Evolutionary conservation across 1,139 yeast genomes (phyloP), one percentile per base, ranked within the genome.

Genomic region (Diutina neorugosa): DNA sequence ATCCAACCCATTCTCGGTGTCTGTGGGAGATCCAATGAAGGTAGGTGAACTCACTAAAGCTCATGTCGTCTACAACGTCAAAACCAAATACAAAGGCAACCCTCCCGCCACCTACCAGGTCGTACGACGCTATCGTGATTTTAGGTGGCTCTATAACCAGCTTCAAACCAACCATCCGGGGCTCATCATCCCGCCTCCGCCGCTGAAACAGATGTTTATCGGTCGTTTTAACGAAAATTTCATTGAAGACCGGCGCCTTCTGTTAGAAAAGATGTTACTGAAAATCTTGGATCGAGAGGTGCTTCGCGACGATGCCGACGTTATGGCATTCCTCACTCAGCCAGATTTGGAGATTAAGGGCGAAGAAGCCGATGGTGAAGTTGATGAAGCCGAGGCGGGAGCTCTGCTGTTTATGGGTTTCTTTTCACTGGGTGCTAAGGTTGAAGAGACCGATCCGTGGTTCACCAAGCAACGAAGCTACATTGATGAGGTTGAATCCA

Each of bases 101-200:
- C 58, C 63, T 1, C 66, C 72, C 37, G 20, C 58, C 9, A 61
- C 69, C 19, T 60, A 63, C 8, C 66, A 68, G 2, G 96, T 88
- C 0, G 76, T 86, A 4, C 74, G 96, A 62, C 76, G 96, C 58
- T 89, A 89, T 65, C 79, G 82, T 56, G 96, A 89, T 64, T 89
- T 89, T 67, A 72, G 78, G 73, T 74, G 98, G 98, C 75, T 93
- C 27, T 91, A 89, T 66, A 89, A 89, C 60, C 96, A 93, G 61
- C 72, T 93, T 40, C 89, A 87, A 62, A 80, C 80, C 58, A 88
- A 85, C 61, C 90, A 93, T 63, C 96, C 96, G 34, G 98, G 98
- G 0, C 74, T 79, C 55, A 85, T 94, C 46, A 84, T 94, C 27
- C 98, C 98, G 0, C 96, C 98, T 0, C 98, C 98, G 11, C 98